These are phyloP conservation scores for Mycothermus thermophilus DNA, from an alignment of 495 filamentous ascomycete species.

Conservation along the genomic window DNA sequence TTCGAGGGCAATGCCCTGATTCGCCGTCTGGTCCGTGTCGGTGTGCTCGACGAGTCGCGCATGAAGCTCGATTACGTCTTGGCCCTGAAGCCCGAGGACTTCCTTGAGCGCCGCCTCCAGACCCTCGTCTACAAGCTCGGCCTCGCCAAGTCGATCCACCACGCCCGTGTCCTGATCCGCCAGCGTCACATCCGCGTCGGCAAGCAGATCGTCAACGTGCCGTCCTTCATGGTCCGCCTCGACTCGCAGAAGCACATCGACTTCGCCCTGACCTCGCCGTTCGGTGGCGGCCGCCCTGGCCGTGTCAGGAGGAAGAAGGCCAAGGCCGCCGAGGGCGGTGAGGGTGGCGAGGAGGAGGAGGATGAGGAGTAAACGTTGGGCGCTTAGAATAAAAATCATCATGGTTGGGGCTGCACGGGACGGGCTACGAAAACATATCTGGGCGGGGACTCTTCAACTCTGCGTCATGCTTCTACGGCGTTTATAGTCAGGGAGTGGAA, in stretches of 20 bases:
- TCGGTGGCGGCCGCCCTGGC: constrained; percentile 90
- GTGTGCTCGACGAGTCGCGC: constrained; percentile 98
- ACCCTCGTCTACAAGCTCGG: constrained; percentile 99
- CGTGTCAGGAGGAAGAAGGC: constrained; percentile 99
- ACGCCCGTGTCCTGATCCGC: constrained; percentile 97
- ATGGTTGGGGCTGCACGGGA: constrained; percentile 20
- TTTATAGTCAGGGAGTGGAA: constrained; percentile 19
- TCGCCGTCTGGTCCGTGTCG: constrained; percentile 97
- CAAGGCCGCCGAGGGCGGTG: constrained; percentile 82
- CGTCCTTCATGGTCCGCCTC: constrained; percentile 96
- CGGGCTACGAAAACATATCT: constrained; percentile 28
- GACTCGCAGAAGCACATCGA: constrained; percentile 99
- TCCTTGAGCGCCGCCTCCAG: constrained; percentile 97
- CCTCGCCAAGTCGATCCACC: constrained; percentile 98
- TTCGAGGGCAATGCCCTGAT: constrained; percentile 99
- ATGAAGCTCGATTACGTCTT: constrained; percentile 99
- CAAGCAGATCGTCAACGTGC: constrained; percentile 99
- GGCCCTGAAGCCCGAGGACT: constrained; percentile 94
- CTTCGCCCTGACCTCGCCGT: constrained; percentile 93
- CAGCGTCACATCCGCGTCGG: constrained; percentile 99
- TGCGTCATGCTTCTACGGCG: constrained; percentile 21
- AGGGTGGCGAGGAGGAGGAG: constrained; percentile 69
- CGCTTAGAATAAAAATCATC: constrained; percentile 12
- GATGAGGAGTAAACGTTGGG: constrained; percentile 61
- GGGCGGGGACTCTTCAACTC: constrained; percentile 17